Percentiles rank a stretch among this genome's conserved stretches.
Evolutionary conservation across 2,329 filamentous ascomycete genomes (phyloP).

Genomic region (Penicillium sp.): DNA sequence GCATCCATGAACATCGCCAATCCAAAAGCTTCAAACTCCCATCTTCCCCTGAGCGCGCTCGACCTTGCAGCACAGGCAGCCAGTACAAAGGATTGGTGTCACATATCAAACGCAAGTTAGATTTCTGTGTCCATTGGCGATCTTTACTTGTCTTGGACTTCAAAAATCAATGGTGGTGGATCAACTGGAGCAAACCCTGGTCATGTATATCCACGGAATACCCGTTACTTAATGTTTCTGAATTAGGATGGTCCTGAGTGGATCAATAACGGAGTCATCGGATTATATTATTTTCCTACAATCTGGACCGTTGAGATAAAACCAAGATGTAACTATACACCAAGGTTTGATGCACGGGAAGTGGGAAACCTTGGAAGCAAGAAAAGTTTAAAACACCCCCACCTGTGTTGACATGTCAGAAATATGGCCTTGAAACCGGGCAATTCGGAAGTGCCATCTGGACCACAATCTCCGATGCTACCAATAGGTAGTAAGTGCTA

Average conservation of each 20-base stretch:
- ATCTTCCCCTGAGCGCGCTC: neutral
- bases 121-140: neutral
- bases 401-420: neutral
- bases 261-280: neutral
- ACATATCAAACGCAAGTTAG: neutral
- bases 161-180: neutral
- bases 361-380: neutral
- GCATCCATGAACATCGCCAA: neutral
- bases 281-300: neutral
- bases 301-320: no score
- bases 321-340: neutral
- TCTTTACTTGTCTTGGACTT: neutral
- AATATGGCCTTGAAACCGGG: neutral
- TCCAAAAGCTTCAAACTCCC: neutral
- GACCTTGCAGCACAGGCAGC: neutral
- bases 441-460: neutral
- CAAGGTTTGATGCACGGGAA: neutral
- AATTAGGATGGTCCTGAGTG: neutral
- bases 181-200: neutral
- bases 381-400: neutral
- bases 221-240: neutral
- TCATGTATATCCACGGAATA: neutral
- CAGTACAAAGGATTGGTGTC: neutral
- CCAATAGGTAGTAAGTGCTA: neutral
- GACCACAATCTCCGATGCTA: neutral